Percentiles rank a stretch among this genome's conserved stretches.
These are phyloP conservation scores for Astrothelium macrocarpum DNA, from an alignment of 495 filamentous ascomycete species.

Conservation along the genomic window DNA sequence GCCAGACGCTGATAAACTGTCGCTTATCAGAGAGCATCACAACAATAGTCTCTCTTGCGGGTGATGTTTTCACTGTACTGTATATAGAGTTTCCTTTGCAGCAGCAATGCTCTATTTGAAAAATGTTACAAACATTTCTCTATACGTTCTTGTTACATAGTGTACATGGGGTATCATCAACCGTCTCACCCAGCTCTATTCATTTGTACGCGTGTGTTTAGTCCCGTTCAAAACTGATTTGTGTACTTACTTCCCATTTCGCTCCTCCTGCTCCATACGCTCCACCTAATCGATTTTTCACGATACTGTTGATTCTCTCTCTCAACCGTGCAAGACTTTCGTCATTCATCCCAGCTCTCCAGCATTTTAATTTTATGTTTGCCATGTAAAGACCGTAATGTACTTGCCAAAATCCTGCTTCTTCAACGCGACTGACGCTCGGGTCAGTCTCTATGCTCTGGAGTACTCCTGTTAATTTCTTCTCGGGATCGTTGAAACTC, in stretches of 20 bases:
- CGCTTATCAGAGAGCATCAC: too few species aligned
- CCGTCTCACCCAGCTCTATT: neutral
- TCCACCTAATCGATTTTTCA: slow-evolving; percentile 78
- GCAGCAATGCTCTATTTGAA: neutral
- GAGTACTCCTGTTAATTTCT: slow-evolving; percentile 59
- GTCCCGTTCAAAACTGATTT: slow-evolving; percentile 33
- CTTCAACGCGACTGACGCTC: slow-evolving; percentile 64
- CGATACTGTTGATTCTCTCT: slow-evolving; percentile 62
- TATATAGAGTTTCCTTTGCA: neutral
- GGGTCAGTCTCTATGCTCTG: slow-evolving; percentile 75
- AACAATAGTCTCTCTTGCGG: too few species aligned
- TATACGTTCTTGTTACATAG: neutral
- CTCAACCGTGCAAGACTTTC: slow-evolving; percentile 58
- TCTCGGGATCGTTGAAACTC: slow-evolving; percentile 58
- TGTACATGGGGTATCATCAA: slow-evolving; percentile 1
- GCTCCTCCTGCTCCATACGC: slow-evolving; percentile 74
- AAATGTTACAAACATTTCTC: neutral
- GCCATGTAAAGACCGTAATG: slow-evolving; percentile 96
- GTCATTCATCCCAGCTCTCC: slow-evolving; percentile 41
- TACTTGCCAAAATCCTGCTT: slow-evolving; percentile 95
- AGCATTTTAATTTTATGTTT: slow-evolving; percentile 67
- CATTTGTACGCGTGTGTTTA: slow-evolving; percentile 8
- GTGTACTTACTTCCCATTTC: slow-evolving; percentile 70
- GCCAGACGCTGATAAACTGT: too few species aligned
- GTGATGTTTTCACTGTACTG: too few species aligned